Evolutionary conservation across 2,329 filamentous ascomycete genomes (phyloP).

Genomic region (Lecanosticta acicola): DNA sequence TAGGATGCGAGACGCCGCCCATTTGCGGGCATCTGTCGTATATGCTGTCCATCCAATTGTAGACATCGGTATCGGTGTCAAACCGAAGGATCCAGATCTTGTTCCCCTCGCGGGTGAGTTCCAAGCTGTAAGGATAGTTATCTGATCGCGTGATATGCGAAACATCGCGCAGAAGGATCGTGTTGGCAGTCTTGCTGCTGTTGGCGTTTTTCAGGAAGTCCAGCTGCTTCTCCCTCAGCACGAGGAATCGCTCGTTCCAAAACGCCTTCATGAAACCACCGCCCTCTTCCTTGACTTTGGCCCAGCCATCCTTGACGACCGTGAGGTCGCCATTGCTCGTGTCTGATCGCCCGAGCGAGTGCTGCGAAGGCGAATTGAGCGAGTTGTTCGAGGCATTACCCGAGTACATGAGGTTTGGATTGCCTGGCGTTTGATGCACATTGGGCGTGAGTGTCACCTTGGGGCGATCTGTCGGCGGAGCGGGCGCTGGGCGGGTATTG

Average conservation of each 20-base stretch:
- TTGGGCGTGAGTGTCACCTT: slow-evolving; percentile 69
- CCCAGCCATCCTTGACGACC: slow-evolving; percentile 61
- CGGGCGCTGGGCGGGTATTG: slow-evolving; percentile 92
- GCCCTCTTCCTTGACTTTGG: slow-evolving; percentile 83
- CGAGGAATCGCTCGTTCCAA: slow-evolving; percentile 88
- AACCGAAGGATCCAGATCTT: slow-evolving; percentile 87
- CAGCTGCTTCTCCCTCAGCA: slow-evolving; percentile 84
- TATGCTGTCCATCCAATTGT: slow-evolving; percentile 98
- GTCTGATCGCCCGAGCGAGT: slow-evolving; percentile 38
- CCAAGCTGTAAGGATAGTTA: slow-evolving; percentile 84
- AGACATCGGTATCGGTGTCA: slow-evolving; percentile 92
- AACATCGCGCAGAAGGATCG: slow-evolving; percentile 79
- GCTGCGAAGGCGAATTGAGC: slow-evolving; percentile 33
- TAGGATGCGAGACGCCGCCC: slow-evolving; percentile 97
- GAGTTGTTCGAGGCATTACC: slow-evolving; percentile 31
- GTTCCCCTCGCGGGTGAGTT: slow-evolving; percentile 83
- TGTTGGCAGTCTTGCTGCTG: slow-evolving; percentile 73
- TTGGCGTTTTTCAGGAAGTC: slow-evolving; percentile 92
- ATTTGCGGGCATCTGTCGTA: slow-evolving; percentile 95
- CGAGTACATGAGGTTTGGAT: slow-evolving; percentile 50
- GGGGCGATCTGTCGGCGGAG: slow-evolving; percentile 77
- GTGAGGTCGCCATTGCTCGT: slow-evolving; percentile 34
- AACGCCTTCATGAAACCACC: slow-evolving; percentile 54
- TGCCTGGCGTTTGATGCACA: slow-evolving; percentile 64
- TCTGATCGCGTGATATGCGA: slow-evolving; percentile 87